phyloP scores from a whole-genome alignment of 2,329 filamentous ascomycete genomes.

The Penicillium glabrum region DNA sequence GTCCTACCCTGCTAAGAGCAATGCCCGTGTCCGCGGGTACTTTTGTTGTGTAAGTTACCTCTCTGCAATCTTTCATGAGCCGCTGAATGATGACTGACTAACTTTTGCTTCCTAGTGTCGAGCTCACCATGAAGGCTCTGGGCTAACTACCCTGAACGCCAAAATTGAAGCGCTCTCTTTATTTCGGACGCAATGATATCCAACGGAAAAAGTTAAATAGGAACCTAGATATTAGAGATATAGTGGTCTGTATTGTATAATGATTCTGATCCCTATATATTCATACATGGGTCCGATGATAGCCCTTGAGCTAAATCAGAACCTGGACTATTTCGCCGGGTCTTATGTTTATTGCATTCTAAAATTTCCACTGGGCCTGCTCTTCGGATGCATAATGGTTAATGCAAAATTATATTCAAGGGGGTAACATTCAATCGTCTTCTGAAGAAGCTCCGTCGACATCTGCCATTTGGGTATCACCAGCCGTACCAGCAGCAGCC shows the following conservation, averaged over 20 bases:
- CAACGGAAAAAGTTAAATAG: background rate
- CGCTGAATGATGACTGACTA: slow-evolving; percentile 1
- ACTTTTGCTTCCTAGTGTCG: slow-evolving; percentile 36
- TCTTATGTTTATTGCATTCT: background rate
- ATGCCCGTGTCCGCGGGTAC: slow-evolving; percentile 99
- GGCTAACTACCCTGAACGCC: slow-evolving; percentile 28
- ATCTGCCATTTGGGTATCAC: slow-evolving; percentile 16
- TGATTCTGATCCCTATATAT: background rate
- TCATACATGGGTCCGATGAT: background rate
- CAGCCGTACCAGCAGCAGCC: slow-evolving; percentile 26
- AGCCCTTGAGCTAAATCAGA: background rate
- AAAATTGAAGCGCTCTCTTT: slow-evolving; percentile 9
- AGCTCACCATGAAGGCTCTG: slow-evolving; percentile 48
- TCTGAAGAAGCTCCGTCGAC: slow-evolving; percentile 16
- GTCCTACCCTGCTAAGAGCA: slow-evolving; percentile 83
- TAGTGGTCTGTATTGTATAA: background rate
- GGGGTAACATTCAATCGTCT: slow-evolving; percentile 1
- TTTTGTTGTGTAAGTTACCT: slow-evolving; percentile 71
- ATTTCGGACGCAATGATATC: slow-evolving; percentile 10
- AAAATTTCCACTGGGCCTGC: background rate
- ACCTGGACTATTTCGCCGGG: background rate
- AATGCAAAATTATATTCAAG: background rate
- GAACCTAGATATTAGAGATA: background rate
- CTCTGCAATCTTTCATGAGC: background rate
- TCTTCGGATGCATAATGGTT: background rate